Percentiles rank a stretch among this genome's conserved stretches.
phyloP scores from a whole-genome alignment of 2,329 filamentous ascomycete genomes.

The Pseudogymnoascus sp. region DNA sequence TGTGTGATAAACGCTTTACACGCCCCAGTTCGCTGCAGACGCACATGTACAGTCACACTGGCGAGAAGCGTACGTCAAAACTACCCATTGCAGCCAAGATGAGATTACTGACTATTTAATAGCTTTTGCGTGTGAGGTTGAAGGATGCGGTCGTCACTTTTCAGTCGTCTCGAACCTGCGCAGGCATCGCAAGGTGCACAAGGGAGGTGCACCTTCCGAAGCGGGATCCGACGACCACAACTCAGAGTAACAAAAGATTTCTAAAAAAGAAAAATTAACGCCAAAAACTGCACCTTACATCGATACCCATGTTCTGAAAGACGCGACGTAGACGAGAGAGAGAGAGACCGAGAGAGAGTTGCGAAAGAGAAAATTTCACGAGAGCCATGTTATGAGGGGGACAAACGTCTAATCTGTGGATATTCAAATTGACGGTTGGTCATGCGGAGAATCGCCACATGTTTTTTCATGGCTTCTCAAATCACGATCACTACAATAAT shows the following conservation, averaged over 20 bases:
- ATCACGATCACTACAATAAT: constrained; percentile 8
- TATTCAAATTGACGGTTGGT: not conserved
- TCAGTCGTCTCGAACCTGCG: constrained; percentile 94
- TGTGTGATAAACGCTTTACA: constrained; percentile 96
- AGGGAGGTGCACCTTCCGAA: constrained; percentile 59
- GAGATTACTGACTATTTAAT: constrained; percentile 19
- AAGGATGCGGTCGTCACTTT: constrained; percentile 91
- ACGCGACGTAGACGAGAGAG: not conserved
- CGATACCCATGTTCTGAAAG: constrained; percentile 1
- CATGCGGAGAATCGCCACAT: not conserved
- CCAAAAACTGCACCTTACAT: not conserved
- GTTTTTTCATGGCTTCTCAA: not conserved
- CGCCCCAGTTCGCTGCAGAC: constrained; percentile 90
- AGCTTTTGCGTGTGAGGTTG: constrained; percentile 92
- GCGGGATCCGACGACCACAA: constrained; percentile 52
- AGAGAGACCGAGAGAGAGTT: not conserved
- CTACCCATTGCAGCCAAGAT: not conserved
- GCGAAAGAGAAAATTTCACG: not conserved
- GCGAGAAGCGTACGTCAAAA: constrained; percentile 77
- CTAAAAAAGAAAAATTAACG: not conserved
- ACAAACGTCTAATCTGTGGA: not conserved
- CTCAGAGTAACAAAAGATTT: constrained; percentile 38
- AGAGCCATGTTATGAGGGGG: constrained; percentile 1
- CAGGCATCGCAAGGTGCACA: constrained; percentile 93
- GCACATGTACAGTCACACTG: constrained; percentile 97